These are phyloP conservation scores for Suillus americanus DNA, from an alignment of 768 basidiomycete genomes.

Conservation along the genomic window DNA sequence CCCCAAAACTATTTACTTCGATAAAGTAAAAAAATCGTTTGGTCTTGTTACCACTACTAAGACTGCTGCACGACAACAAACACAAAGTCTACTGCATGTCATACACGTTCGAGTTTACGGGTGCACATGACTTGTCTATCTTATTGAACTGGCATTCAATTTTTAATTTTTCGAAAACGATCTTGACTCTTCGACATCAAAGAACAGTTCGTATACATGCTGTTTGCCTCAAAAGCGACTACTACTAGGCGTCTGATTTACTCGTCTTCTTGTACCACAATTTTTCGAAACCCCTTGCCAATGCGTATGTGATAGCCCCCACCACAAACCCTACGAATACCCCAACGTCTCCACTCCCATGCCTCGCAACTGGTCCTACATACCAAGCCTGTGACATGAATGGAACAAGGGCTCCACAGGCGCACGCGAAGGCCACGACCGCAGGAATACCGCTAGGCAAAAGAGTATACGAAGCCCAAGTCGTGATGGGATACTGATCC, in stretches of 20 bases:
- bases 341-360: conserved; percentile 48
- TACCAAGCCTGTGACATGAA: conserved; percentile 57
- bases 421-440: conserved; percentile 38
- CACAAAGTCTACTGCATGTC: too few species aligned
- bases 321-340: conserved; percentile 40
- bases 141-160: too few species aligned
- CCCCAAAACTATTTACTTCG: too few species aligned
- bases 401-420: conserved; percentile 40
- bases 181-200: background rate
- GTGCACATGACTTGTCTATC: too few species aligned
- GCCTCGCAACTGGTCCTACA: conserved; percentile 45
- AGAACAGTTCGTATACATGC: background rate
- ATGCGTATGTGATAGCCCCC: conserved; percentile 30
- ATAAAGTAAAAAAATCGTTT: too few species aligned
- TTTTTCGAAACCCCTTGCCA: conserved; percentile 30
- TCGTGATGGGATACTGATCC: conserved; percentile 33
- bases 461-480: conserved; percentile 34
- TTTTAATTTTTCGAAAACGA: too few species aligned
- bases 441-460: conserved; percentile 46
- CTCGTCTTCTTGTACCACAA: conserved; percentile 10
- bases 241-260: background rate
- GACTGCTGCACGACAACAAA: too few species aligned
- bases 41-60: too few species aligned
- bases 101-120: too few species aligned
- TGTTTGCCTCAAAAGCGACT: background rate